These are phyloP conservation scores for Solanum chaucha DNA, from an alignment of 257 asterid species.

Conservation along the genomic window DNA sequence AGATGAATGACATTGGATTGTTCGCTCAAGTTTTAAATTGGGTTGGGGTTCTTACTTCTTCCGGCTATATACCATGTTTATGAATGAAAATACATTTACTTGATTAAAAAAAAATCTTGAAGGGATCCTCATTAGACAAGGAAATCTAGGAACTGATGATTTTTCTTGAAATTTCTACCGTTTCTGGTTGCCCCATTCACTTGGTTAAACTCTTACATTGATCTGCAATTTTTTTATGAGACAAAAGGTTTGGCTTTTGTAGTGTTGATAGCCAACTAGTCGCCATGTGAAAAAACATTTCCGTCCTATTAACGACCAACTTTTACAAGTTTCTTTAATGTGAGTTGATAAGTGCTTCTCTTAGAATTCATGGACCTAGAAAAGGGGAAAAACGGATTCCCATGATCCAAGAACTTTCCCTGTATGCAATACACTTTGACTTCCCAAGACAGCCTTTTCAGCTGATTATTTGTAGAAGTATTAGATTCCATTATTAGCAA, in stretches of 20 bases:
- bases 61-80: background rate
- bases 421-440: background rate
- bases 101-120: background rate
- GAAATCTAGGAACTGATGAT: background rate
- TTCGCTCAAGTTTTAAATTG: background rate
- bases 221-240: background rate
- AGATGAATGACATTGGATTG: background rate
- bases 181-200: conserved; percentile 8
- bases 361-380: background rate
- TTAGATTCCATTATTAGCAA: background rate
- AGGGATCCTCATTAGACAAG: background rate
- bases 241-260: background rate
- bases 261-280: background rate
- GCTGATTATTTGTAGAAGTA: background rate
- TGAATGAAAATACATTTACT: background rate
- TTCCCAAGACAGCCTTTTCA: background rate
- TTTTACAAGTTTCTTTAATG: background rate
- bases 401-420: background rate
- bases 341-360: background rate
- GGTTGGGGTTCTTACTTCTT: background rate
- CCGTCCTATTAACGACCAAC: background rate
- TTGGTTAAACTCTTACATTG: background rate
- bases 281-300: background rate
- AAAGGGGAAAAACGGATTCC: background rate
- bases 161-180: background rate